Evolutionary conservation across 2,329 filamentous ascomycete species (phyloP), one percentile per base, ranked within the genome.

Genomic region (Dactylellina cionopaga): DNA sequence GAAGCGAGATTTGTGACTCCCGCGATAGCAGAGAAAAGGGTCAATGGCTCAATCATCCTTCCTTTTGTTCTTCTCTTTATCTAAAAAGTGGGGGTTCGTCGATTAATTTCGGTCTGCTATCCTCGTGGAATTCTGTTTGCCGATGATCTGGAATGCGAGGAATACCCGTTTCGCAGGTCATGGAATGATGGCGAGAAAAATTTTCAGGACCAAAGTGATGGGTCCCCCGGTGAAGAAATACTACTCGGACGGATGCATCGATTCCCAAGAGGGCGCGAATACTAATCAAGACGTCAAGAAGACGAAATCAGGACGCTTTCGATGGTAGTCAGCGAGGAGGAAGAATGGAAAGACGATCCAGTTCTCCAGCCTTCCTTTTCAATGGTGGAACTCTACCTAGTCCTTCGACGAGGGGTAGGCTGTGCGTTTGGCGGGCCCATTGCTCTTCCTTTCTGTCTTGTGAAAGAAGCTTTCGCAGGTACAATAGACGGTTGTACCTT

Each of bases 231-330:
- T 35, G 51, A 64, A 65, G 68, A 72, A 72, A 72, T 72, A 65
- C 68, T 65, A 55, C 46, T 51, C 44, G 13, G 68, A 72, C 59
- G 68, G 68, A 72, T 72, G 65, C 59, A 72, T 72, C 68, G 37
- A 65, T 65, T 58, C 47, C 59, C 59, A 72, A 65, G 68, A 13
- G 33, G 11, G 37, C 22, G 13, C 17, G 52, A 60, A 64, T 65
- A 46, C 68, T 46, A 60, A 41, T 54, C 27, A 51, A 52, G 59
- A 63, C 68, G 59, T 72, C 68, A 65, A 60, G 19, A 35, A 43
- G 52, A 65, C 59, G 59, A 55, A 65, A 59, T 55, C 59, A 41
- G 29, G 54, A 52, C 63, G 63, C 46, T 60, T 59, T 68, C 54
- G 54, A 59, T 58, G 52, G 51, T 39, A 52, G 17, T 33, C 5